phyloP scores from a whole-genome alignment of 306 rosid genomes.

The Sesbania bispinosa region DNA sequence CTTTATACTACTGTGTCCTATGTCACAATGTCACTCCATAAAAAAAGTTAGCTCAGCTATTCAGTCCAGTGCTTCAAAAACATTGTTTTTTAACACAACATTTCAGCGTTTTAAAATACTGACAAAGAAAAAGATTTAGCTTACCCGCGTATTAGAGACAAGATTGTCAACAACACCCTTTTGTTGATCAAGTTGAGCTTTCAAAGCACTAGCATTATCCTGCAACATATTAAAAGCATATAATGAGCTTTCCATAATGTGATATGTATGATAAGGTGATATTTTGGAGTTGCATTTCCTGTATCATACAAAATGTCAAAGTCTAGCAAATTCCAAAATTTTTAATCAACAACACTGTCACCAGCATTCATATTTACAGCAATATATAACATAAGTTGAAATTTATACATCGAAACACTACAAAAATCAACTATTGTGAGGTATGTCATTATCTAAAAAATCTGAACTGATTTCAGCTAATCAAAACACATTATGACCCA shows the following conservation, averaged over 20 bases:
- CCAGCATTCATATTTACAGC: neutral
- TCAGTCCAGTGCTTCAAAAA: neutral
- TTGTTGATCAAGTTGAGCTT: slow-evolving; percentile 95
- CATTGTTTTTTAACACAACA: neutral
- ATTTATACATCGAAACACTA: neutral
- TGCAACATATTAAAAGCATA: slow-evolving; percentile 38
- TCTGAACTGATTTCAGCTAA: slow-evolving; percentile 14
- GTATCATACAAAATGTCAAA: slow-evolving; percentile 20
- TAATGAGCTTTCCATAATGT: neutral
- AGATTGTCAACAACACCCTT: slow-evolving; percentile 90
- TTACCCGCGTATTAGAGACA: slow-evolving; percentile 87
- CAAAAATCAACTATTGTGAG: neutral
- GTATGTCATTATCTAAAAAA: neutral
- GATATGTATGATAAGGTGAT: slow-evolving; percentile 10
- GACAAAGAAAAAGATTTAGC: slow-evolving; percentile 14
- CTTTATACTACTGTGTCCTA: neutral
- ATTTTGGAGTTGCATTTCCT: slow-evolving; percentile 14
- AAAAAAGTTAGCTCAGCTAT: slow-evolving; percentile 7
- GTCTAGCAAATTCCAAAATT: neutral
- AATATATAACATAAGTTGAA: slow-evolving; percentile 3
- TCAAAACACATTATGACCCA: slow-evolving; percentile 12
- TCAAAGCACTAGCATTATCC: slow-evolving; percentile 93
- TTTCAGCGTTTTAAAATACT: neutral
- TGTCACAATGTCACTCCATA: neutral
- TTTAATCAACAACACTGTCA: neutral